Conservation (phyloP, 2,329 filamentous ascomycete genomes). For the Dichotomopilus funicola region DNA sequence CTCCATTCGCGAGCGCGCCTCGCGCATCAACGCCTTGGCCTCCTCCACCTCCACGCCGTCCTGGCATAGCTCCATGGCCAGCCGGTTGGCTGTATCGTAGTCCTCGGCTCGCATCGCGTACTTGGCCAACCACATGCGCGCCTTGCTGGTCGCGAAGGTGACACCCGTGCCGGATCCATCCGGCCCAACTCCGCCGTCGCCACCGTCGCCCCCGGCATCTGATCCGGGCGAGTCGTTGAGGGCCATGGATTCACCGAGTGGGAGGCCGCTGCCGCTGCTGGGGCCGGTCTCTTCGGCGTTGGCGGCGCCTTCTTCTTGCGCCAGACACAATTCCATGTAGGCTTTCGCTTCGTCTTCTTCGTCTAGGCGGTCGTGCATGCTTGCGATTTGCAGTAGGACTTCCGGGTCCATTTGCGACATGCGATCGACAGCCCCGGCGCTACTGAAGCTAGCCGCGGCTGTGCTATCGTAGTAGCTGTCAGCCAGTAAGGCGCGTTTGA, state of each 20-base stretch:
- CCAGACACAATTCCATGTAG: slow-evolving; percentile 94
- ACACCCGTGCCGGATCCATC: slow-evolving; percentile 62
- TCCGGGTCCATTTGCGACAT: slow-evolving; percentile 74
- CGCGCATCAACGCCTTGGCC: slow-evolving; percentile 84
- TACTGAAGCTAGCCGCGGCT: slow-evolving; percentile 50
- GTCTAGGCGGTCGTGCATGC: slow-evolving; percentile 75
- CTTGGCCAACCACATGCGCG: slow-evolving; percentile 86
- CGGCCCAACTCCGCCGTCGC: slow-evolving; percentile 23
- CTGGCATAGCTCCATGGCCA: slow-evolving; percentile 88
- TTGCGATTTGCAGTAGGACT: slow-evolving; percentile 81
- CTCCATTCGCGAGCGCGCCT: slow-evolving; percentile 73
- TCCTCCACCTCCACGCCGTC: slow-evolving; percentile 96
- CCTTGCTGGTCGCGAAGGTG: slow-evolving; percentile 84
- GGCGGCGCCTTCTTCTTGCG: slow-evolving; percentile 73
- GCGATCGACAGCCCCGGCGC: slow-evolving; percentile 41
- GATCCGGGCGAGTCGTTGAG: slow-evolving; percentile 47
- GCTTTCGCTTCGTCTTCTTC: slow-evolving; percentile 74
- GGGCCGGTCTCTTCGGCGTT: slow-evolving; percentile 19
- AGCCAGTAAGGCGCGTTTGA: slow-evolving; percentile 85
- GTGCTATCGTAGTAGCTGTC: slow-evolving; percentile 72
- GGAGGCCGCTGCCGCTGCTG: slow-evolving; percentile 31
- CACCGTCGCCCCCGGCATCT: slow-evolving; percentile 34
- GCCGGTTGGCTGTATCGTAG: slow-evolving; percentile 66
- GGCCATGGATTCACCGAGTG: slow-evolving; percentile 43
- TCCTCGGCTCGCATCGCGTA: slow-evolving; percentile 72